phyloP scores from a whole-genome alignment of 2,329 filamentous ascomycete species.

The Diaporthe longicolla region DNA sequence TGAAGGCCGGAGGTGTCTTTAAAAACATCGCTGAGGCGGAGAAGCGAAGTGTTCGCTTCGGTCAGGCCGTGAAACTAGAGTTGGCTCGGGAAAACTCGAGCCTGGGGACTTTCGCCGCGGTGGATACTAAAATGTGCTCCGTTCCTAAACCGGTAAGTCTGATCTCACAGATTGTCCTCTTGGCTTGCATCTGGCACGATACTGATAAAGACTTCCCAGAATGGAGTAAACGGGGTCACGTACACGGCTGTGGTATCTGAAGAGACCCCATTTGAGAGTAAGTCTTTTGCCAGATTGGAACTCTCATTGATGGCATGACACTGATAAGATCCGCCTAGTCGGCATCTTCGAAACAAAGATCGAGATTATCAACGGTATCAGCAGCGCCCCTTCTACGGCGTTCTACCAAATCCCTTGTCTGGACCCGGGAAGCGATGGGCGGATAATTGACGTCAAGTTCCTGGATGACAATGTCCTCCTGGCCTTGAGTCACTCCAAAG shows the following conservation, averaged over 20 bases:
- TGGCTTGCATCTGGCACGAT: not conserved
- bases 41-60: constrained; percentile 77
- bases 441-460: constrained; percentile 77
- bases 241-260: constrained; percentile 61
- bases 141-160: constrained; percentile 52
- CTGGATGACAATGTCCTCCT: constrained; percentile 74
- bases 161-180: no score
- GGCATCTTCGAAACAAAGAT: constrained; percentile 67
- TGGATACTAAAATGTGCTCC: constrained; percentile 70
- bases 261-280: constrained; percentile 42
- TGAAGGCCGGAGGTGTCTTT: constrained; percentile 74
- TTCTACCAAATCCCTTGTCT: constrained; percentile 1
- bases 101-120: constrained; percentile 18
- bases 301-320: not conserved
- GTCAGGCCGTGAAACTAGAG: constrained; percentile 65
- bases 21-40: constrained; percentile 78
- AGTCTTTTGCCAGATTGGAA: not conserved
- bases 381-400: constrained; percentile 57
- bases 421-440: constrained; percentile 45
- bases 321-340: constrained; percentile 1
- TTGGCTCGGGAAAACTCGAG: constrained; percentile 2
- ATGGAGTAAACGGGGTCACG: constrained; percentile 49
- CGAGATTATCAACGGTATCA: constrained; percentile 71
- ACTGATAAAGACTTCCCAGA: constrained; percentile 21
- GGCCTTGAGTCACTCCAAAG: constrained; percentile 64